Base-by-base conservation (phyloP, 805 yeast genomes). In the Myxozyma melibiosi region DNA sequence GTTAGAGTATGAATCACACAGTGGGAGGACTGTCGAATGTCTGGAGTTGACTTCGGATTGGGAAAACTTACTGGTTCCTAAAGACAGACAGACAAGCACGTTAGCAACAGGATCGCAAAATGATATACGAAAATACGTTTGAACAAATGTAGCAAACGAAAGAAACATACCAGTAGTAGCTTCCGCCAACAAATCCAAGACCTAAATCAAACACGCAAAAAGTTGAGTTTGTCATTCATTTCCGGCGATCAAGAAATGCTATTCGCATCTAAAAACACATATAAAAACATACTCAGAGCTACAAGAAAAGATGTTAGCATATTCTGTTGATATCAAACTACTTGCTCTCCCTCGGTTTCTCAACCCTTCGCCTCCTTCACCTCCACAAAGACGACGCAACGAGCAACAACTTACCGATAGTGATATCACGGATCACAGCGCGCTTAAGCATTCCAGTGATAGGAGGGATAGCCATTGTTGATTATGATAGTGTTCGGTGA, bases 401-500 rank as follows among this genome's bases (percentile, higher is more conserved):
- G n/a, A n/a, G n/a, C n/a, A 20, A n/a, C 14, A 27, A 53, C 53
- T 31, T 48, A 57, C 61, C 34, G 22, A 33, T 27, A 18, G 51
- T 13, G 16, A 53, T 28, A 55, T 57, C 62, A 18, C 50, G 50
- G 28, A 52, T 38, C 38, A 33, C 58, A 30, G 31, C 30, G 28
- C 56, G 48, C 24, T 22, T 33, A 27, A 60, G 49, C 57, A 57
- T 48, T 20, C 64, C 64, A 42, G 61, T 57, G 24, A 60, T 28
- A 44, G 57, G 61, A 55, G 61, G 50, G 37, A 60, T 48, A 38
- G 64, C 64, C 64, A 60, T 60, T 44, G 34, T 56, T 25, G 16
- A n/a, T 20, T 20, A 16, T 3, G 4, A 11, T 4, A 24, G 16
- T 43, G 22, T 16, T 20, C n/a, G 20, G 44, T 4, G 5, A 18